A percentile compares a stretch with the other conserved stretches of the same genome.
Conservation (phyloP, 2,329 filamentous ascomycete species). For the Aspergillus sp. region DNA sequence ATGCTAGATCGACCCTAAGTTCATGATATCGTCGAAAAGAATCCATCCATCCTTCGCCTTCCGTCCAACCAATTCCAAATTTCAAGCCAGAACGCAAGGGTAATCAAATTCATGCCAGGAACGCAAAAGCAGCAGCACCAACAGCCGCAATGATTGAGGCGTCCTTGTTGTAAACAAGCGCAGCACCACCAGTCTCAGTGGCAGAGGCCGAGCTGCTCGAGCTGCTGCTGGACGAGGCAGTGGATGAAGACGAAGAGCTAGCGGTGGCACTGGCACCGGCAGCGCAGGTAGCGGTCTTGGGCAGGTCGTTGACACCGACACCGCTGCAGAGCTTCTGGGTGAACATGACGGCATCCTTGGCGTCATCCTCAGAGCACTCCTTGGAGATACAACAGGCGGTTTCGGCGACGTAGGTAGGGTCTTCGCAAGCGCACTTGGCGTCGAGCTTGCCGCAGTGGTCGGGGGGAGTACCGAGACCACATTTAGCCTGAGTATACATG, state of each 20-base stretch:
- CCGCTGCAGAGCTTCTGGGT: constrained; percentile 33
- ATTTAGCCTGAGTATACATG: constrained; percentile 23
- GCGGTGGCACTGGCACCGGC: constrained; percentile 9
- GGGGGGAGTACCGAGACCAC: constrained; percentile 37
- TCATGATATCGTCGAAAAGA: too few relatives aligned
- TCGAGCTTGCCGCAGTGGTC: constrained; percentile 35
- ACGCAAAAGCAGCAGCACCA: constrained; percentile 24
- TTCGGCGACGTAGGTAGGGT: constrained; percentile 38
- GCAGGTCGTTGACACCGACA: constrained; percentile 31
- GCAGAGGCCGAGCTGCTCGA: constrained; percentile 18
- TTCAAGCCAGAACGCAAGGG: too few relatives aligned
- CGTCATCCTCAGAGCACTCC: constrained; percentile 25
- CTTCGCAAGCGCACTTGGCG: constrained; percentile 45
- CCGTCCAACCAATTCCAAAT: too few relatives aligned
- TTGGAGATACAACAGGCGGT: constrained; percentile 47
- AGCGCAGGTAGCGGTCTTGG: constrained; percentile 24
- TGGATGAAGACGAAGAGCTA: constrained; percentile 1
- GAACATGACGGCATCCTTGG: constrained; percentile 20
- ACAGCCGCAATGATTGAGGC: constrained; percentile 22
- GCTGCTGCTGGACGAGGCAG: constrained; percentile 8
- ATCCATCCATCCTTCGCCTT: too few relatives aligned
- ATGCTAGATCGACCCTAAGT: not conserved
- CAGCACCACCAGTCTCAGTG: constrained; percentile 15
- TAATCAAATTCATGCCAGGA: constrained; percentile 17
- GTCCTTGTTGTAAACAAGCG: constrained; percentile 16